Evolutionary conservation across 495 filamentous ascomycete species (phyloP), one percentile per base, ranked within the genome.

Genomic region (Sporormia fimetaria): DNA sequence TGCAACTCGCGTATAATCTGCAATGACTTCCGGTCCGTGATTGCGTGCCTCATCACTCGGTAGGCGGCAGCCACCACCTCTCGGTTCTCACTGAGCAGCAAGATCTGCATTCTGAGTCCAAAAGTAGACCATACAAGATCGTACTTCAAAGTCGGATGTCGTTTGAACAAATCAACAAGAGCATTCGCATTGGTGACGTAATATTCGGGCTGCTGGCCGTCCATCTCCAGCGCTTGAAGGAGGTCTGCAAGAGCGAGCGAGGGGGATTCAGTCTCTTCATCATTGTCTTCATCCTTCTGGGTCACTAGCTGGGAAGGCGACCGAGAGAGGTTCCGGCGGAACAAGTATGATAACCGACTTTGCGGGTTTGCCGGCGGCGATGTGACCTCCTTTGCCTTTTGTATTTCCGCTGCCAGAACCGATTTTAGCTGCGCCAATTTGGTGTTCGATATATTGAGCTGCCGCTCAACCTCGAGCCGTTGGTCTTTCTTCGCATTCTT

Each of bases 401-500:
- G 63, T 48, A 69, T 68, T 65, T 74, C 80, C 67, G 83, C 82
- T 39, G 85, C 76, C 36, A 98, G 75, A 61, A 83, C 79, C 50
- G 72, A 68, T 45, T 78, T 80, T 35, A 96, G 61, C 56, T 92
- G 78, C 38, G 77, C 82, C 48, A 98, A 82, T 58, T 87, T 86
- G 52, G 74, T 71, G 56, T 93, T 96, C n/a, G 87, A 87, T 17
- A 82, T 75, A 58, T 76, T 87, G 40, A 96, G 70, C 64, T 98
- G 88, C 37, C 78, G 78, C 63, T 98, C 92, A 6, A 94, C 88
- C 54, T 75, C 70, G 37, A 76, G 67, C 38, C 86, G 75, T 59
- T 95, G 92, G 33, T 94, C 87, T 54, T 86, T 87, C 59, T 96
- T 98, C 9, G 82, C 77, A 56, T 90, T 94, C 62, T 98, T 98